These are phyloP conservation scores for Mychonastes homosphaera DNA, from an alignment of 139 green algal species.

Conservation along the genomic window DNA sequence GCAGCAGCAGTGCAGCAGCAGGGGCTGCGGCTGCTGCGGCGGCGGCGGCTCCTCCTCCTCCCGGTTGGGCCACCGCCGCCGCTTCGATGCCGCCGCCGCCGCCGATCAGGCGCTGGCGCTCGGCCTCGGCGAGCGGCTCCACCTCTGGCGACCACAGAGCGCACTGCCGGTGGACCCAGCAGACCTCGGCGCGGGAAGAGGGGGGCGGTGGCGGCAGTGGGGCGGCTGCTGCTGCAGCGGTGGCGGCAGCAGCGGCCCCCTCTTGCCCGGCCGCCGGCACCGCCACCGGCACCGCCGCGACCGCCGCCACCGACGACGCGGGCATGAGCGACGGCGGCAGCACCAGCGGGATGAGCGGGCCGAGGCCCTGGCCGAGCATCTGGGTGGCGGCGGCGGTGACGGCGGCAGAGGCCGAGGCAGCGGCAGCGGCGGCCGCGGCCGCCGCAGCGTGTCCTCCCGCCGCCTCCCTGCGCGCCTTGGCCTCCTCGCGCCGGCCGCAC, in stretches of 20 bases:
- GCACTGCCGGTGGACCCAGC: constrained; percentile 60
- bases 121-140: no score
- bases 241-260: not conserved
- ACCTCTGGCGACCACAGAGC: constrained; percentile 57
- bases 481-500: not conserved
- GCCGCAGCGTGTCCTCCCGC: not conserved
- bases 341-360: constrained; percentile 22
- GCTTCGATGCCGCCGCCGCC: not conserved
- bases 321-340: not conserved
- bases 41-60: not conserved
- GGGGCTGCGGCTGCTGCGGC: not conserved
- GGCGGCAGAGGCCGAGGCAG: constrained; percentile 1
- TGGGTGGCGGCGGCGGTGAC: not conserved
- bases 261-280: not conserved
- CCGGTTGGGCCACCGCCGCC: not conserved
- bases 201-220: no score
- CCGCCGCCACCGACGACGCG: not conserved
- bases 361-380: constrained; percentile 15
- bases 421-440: not conserved
- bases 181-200: not conserved
- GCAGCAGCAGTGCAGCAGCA: not conserved
- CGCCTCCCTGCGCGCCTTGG: not conserved
- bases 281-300: not conserved
- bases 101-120: no score
- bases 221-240: constrained; percentile 5